These are phyloP conservation scores for Coemansia linderi DNA, from an alignment of 371 early-diverging fungal species.

Conservation along the genomic window DNA sequence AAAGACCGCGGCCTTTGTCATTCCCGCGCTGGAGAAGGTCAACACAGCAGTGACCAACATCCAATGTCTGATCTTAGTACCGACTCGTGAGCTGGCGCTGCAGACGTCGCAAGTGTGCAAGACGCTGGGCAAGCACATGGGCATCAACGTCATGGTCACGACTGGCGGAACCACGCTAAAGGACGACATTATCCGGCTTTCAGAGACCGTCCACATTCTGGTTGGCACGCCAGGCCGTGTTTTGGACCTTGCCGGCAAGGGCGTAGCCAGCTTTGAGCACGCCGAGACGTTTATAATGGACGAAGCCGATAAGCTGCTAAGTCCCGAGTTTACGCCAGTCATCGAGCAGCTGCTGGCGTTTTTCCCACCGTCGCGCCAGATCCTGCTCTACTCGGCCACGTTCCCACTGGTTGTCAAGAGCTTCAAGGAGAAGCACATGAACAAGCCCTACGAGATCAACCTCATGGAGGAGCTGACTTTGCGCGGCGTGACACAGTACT, in stretches of 20 bases:
- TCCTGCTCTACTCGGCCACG: constrained; percentile 97
- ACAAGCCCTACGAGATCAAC: constrained; percentile 96
- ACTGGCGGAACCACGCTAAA: constrained; percentile 97
- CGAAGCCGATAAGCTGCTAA: constrained; percentile 98
- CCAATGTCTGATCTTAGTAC: constrained; percentile 84
- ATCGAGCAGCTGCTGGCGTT: constrained; percentile 88
- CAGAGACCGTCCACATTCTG: constrained; percentile 89
- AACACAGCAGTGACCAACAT: constrained; percentile 75
- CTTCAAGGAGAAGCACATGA: constrained; percentile 93
- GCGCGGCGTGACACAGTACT: constrained; percentile 97
- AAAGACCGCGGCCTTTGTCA: constrained; percentile 97
- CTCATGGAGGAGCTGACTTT: constrained; percentile 98
- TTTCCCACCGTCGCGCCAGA: constrained; percentile 87
- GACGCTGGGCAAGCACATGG: constrained; percentile 89
- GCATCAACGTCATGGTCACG: constrained; percentile 93
- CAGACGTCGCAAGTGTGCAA: constrained; percentile 96
- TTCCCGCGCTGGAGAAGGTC: constrained; percentile 94
- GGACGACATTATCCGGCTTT: constrained; percentile 96
- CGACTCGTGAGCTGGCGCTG: constrained; percentile 96
- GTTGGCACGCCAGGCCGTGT: constrained; percentile 99
- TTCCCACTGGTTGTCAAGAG: constrained; percentile 95
- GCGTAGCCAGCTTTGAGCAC: constrained; percentile 83
- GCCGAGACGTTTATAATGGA: constrained; percentile 95
- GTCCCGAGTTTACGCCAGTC: constrained; percentile 95
- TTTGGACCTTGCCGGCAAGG: constrained; percentile 90